These are phyloP conservation scores for Vitis labrusca DNA, from an alignment of 164 flowering plant genomes.

Conservation along the genomic window DNA sequence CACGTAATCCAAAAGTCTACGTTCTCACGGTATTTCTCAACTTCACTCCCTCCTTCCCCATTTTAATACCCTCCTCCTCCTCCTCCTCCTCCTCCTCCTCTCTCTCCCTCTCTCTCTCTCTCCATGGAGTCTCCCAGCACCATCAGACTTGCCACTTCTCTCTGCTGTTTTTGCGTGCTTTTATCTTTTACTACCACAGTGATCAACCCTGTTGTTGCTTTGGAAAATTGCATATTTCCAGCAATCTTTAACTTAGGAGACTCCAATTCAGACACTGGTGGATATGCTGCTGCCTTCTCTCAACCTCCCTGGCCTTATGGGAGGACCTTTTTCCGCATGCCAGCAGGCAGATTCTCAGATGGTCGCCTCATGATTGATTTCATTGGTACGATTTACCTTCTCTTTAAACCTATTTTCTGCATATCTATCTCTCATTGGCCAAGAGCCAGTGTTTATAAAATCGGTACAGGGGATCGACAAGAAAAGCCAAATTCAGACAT, in stretches of 20 bases:
- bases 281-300: constrained; percentile 10
- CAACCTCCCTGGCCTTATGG: constrained; percentile 14
- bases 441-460: no score
- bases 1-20: no score
- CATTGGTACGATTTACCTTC: constrained; percentile 12
- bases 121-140: background rate
- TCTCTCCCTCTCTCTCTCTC: background rate
- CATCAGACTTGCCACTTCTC: background rate
- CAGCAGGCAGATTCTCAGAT: constrained; percentile 20
- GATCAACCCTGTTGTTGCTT: background rate
- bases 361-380: constrained; percentile 29
- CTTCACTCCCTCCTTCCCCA: no score
- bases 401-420: background rate
- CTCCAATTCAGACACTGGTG: constrained; percentile 36
- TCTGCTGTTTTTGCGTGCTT: background rate
- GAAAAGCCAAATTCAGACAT: no score
- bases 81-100: background rate
- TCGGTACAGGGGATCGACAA: no score
- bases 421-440: background rate
- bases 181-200: background rate
- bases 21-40: no score
- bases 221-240: constrained; percentile 17
- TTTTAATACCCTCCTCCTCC: background rate
- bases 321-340: constrained; percentile 18
- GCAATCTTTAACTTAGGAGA: constrained; percentile 34